Evolutionary conservation across 2,329 filamentous ascomycete genomes (phyloP).

Genomic region (Colletotrichum somersetense): DNA sequence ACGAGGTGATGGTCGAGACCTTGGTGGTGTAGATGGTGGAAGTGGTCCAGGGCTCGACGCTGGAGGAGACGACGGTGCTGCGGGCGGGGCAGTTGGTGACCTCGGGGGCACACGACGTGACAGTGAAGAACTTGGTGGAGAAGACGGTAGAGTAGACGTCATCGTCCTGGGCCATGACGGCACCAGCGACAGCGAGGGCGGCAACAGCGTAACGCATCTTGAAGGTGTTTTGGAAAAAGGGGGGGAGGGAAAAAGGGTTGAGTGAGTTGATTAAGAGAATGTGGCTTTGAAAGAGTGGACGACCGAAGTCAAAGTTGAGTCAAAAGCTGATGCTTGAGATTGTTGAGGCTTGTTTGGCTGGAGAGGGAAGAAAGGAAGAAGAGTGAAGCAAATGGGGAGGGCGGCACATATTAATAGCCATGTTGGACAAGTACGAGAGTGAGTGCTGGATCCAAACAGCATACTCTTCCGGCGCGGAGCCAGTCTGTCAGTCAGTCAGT

Average conservation of each 20-base stretch:
- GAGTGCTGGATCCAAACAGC: constrained; percentile 28
- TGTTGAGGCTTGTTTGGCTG: constrained; percentile 60
- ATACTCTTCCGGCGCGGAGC: constrained; percentile 36
- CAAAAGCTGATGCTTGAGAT: constrained; percentile 53
- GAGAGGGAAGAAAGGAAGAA: constrained; percentile 49
- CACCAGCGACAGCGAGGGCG: constrained; percentile 62
- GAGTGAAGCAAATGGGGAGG: constrained; percentile 47
- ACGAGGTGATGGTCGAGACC: constrained; percentile 72
- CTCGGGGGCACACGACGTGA: constrained; percentile 66
- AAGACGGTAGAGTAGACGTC: constrained; percentile 61
- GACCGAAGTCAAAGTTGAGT: constrained; percentile 67
- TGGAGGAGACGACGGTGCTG: constrained; percentile 56
- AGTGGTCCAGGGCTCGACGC: constrained; percentile 53
- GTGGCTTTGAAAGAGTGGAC: constrained; percentile 65
- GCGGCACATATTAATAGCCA: constrained; percentile 62
- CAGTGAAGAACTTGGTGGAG: constrained; percentile 67
- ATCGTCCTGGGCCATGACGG: constrained; percentile 52
- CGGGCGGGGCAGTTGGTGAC: constrained; percentile 63
- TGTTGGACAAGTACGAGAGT: constrained; percentile 35
- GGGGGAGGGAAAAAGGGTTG: constrained; percentile 47
- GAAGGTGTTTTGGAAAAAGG: constrained; percentile 49
- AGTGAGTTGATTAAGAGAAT: constrained; percentile 48
- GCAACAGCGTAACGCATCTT: constrained; percentile 74
- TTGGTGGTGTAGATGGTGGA: constrained; percentile 69
- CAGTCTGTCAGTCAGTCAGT: constrained; percentile 19